These are phyloP conservation scores for Trichosanthes truncata DNA, from an alignment of 306 rosid species.

Conservation along the genomic window DNA sequence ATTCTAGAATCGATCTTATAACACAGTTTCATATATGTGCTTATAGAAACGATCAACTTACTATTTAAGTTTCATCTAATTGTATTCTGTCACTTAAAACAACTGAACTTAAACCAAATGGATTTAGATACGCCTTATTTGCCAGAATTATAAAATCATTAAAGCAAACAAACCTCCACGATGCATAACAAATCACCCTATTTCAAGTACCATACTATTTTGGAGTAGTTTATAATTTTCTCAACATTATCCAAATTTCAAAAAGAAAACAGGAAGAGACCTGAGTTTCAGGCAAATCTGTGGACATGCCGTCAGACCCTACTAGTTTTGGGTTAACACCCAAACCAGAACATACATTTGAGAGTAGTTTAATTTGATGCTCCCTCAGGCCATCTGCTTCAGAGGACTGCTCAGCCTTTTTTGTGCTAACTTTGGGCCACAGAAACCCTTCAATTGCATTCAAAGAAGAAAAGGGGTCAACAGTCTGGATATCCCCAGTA, in stretches of 20 bases:
- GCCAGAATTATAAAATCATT: not conserved
- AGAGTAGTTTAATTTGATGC: constrained; percentile 29
- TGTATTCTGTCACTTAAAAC: constrained; percentile 28
- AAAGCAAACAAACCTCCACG: not conserved
- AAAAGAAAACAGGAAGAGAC: constrained; percentile 19
- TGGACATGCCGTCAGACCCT: constrained; percentile 26
- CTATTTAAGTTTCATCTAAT: constrained; percentile 32
- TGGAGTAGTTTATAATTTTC: not conserved
- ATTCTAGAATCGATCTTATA: not conserved
- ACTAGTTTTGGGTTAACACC: constrained; percentile 23
- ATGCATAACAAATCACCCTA: not conserved
- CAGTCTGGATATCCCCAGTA: constrained; percentile 47
- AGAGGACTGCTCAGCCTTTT: constrained; percentile 22
- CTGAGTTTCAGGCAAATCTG: constrained; percentile 46
- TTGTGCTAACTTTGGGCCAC: constrained; percentile 56
- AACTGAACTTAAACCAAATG: constrained; percentile 19
- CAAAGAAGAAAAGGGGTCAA: constrained; percentile 75
- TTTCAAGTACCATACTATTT: not conserved
- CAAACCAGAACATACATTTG: constrained; percentile 36
- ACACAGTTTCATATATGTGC: not conserved
- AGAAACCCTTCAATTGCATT: constrained; percentile 59
- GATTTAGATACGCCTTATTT: constrained; percentile 23
- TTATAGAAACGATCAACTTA: constrained; percentile 19
- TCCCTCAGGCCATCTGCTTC: constrained; percentile 34
- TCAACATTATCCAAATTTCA: not conserved